Conservation (phyloP, 2,329 filamentous ascomycete genomes). For the Penicillium aurantiogriseum region DNA sequence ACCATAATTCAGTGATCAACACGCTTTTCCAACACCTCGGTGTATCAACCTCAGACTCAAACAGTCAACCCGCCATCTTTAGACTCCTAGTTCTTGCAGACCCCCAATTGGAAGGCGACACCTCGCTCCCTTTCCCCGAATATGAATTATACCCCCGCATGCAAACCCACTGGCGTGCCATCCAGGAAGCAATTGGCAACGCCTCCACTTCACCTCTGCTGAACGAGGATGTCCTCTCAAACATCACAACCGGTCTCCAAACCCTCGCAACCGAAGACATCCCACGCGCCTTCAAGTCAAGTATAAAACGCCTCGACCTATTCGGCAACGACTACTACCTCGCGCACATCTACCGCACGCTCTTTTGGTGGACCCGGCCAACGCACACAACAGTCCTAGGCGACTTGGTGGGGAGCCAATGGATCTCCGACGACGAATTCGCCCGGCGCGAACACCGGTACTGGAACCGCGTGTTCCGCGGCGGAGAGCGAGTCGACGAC, state of each 20-base stretch:
- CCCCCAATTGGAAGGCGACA: constrained; percentile 90
- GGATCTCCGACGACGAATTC: constrained; percentile 87
- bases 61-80: constrained; percentile 63
- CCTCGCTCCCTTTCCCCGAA: constrained; percentile 64
- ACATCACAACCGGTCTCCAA: constrained; percentile 23
- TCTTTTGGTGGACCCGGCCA: constrained; percentile 80
- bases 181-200: constrained; percentile 15
- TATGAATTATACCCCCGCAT: constrained; percentile 47
- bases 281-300: constrained; percentile 62
- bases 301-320: constrained; percentile 79
- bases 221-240: constrained; percentile 20
- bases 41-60: constrained; percentile 11
- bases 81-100: constrained; percentile 85
- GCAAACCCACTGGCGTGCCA: constrained; percentile 34
- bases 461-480: constrained; percentile 77
- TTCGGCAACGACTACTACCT: constrained; percentile 94
- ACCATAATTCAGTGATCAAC: constrained; percentile 30
- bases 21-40: constrained; percentile 40
- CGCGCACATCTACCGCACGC: constrained; percentile 81
- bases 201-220: constrained; percentile 15
- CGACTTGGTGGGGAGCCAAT: constrained; percentile 90
- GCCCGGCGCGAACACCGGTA: constrained; percentile 67
- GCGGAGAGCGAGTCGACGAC: constrained; percentile 60
- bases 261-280: constrained; percentile 64
- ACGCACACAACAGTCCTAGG: constrained; percentile 88